These are phyloP conservation scores for Sarcodon aspratus DNA, from an alignment of 768 basidiomycete genomes.

Conservation along the genomic window DNA sequence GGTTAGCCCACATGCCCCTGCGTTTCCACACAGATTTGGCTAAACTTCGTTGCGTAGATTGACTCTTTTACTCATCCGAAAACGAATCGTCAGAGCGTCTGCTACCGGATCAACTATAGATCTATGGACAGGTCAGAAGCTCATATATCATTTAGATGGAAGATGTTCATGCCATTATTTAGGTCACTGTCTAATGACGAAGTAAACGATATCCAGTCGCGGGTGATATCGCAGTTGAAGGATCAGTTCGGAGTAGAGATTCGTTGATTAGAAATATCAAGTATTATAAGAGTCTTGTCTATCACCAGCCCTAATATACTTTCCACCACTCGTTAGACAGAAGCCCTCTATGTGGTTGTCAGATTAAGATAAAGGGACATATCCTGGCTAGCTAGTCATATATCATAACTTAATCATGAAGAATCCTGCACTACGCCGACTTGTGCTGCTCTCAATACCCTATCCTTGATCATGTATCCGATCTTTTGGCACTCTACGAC, in stretches of 20 bases:
- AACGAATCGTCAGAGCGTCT: conserved; percentile 65
- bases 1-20: conserved; percentile 29
- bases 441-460: conserved; percentile 88
- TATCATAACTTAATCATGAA: conserved; percentile 14
- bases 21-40: neutral
- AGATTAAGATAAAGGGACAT: too few relatives aligned
- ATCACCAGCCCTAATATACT: too few relatives aligned
- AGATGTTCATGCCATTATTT: conserved; percentile 2
- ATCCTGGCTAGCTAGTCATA: too few relatives aligned
- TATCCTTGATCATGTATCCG: conserved; percentile 91
- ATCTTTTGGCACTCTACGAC: conserved; percentile 85
- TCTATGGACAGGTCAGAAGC: conserved; percentile 82
- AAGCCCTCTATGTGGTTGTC: too few relatives aligned
- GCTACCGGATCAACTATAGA: conserved; percentile 88
- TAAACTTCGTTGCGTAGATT: conserved; percentile 39
- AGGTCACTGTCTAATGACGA: conserved; percentile 88
- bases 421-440: conserved; percentile 86
- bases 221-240: conserved; percentile 42
- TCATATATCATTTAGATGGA: neutral
- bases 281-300: too few relatives aligned
- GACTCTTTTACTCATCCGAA: conserved; percentile 89
- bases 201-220: conserved; percentile 67
- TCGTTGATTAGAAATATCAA: conserved; percentile 40
- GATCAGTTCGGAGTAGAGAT: conserved; percentile 75
- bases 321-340: too few relatives aligned